Evolutionary conservation across 805 yeast species (phyloP).

Genomic region (Priceomyces carsonii): DNA sequence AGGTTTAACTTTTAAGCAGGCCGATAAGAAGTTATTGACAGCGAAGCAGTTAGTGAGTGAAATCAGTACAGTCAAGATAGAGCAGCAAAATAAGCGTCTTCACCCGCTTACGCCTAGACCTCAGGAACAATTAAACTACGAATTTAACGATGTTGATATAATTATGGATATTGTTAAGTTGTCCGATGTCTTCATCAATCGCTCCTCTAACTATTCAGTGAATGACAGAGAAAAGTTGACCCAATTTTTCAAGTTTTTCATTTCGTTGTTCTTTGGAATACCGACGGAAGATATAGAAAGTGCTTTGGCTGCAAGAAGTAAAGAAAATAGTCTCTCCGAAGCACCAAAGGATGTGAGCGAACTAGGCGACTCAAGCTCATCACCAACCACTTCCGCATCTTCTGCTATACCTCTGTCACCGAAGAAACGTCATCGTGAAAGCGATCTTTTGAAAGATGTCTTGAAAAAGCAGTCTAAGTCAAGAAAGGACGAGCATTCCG

Average conservation of each 20-base stretch:
- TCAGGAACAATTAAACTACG: conserved; percentile 66
- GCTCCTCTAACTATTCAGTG: conserved; percentile 72
- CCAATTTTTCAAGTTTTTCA: conserved; percentile 67
- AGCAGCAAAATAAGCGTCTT: conserved; percentile 81
- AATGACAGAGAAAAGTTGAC: conserved; percentile 78
- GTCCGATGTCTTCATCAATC: conserved; percentile 63
- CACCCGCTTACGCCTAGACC: conserved; percentile 88
- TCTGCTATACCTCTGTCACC: conserved; percentile 20
- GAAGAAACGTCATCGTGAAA: conserved; percentile 54
- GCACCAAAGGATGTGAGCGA: conserved; percentile 9
- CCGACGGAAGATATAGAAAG: conserved; percentile 50
- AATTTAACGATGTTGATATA: conserved; percentile 64
- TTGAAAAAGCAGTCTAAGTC: conserved; percentile 51
- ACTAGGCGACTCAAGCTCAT: conserved; percentile 14
- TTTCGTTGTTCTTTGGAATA: conserved; percentile 70
- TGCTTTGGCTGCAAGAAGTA: conserved; percentile 25
- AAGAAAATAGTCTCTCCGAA: conserved; percentile 4
- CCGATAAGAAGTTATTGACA: conserved; percentile 89
- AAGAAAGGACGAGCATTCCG: conserved; percentile 35
- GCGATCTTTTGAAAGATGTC: conserved; percentile 60
- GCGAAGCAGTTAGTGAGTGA: conserved; percentile 89
- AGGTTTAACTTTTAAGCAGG: conserved; percentile 94
- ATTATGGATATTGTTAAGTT: conserved; percentile 73
- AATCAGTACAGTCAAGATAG: conserved; percentile 88
- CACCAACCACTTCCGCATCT: conserved; percentile 7